Conservation (phyloP, 768 basidiomycete species). For the Amanita fuliginea region DNA sequence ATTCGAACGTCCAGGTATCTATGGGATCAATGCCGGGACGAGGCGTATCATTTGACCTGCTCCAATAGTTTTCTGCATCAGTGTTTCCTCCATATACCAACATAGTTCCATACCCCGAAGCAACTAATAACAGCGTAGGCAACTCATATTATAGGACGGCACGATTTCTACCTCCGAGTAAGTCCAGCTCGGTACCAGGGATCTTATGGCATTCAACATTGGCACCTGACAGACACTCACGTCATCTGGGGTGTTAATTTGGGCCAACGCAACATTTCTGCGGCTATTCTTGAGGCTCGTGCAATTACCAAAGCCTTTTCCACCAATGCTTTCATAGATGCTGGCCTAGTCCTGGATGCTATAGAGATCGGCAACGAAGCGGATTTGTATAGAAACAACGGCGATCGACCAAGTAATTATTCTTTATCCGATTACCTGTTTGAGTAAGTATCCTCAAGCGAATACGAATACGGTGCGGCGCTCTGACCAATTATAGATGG, state of each 20-base stretch:
- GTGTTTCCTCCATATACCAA: conserved; percentile 37
- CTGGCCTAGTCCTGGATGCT: conserved; percentile 39
- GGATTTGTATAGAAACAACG: conserved; percentile 40
- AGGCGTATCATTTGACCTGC: not conserved
- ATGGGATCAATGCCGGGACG: not conserved
- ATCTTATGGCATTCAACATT: not conserved
- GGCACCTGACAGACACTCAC: conserved; percentile 31
- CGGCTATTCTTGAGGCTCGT: conserved; percentile 33
- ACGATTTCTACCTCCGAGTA: conserved; percentile 39
- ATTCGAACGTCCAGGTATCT: conserved; percentile 32
- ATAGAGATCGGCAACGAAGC: conserved; percentile 57
- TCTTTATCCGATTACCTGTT: conserved; percentile 32
- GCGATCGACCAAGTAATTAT: conserved; percentile 26
- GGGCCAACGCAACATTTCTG: conserved; percentile 40
- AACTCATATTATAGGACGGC: conserved; percentile 43
- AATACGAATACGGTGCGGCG: too few relatives aligned
- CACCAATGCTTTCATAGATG: conserved; percentile 23
- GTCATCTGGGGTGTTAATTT: conserved; percentile 64
- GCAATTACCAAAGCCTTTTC: conserved; percentile 39
- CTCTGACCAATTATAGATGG: conserved; percentile 30
- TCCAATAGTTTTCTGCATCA: conserved; percentile 30
- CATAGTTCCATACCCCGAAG: conserved; percentile 56
- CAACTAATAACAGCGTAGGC: conserved; percentile 47
- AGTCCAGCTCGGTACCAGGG: conserved; percentile 6
- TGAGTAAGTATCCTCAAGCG: conserved; percentile 27